Evolutionary conservation across 495 filamentous ascomycete species (phyloP).

Genomic region (Penicillium mononematosum): DNA sequence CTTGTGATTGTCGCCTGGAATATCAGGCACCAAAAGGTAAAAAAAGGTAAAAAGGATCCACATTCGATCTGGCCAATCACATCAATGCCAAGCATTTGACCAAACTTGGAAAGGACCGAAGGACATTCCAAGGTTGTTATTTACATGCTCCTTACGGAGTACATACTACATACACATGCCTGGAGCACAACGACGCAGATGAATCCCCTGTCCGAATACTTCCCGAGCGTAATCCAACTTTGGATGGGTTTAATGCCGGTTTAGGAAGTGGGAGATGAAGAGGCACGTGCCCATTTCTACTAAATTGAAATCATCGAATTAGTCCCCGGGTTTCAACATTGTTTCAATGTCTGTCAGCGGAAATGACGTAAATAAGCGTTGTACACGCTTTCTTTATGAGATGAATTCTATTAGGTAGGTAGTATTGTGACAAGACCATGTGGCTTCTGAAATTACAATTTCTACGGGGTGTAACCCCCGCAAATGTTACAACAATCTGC

Average conservation of each 20-base stretch:
- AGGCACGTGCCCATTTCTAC: not conserved
- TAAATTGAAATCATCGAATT: not conserved
- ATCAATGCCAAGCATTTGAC: no score
- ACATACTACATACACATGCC: no score
- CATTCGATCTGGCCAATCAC: no score
- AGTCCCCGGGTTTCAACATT: no score
- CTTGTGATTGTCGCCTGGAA: not conserved
- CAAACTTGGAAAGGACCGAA: no score
- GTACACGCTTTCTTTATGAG: not conserved
- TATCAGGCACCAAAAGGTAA: not conserved
- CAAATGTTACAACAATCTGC: not conserved
- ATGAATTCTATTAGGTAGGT: not conserved
- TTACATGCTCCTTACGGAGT: no score
- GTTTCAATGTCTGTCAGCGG: not conserved
- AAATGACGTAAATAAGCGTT: not conserved
- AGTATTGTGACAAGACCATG: not conserved
- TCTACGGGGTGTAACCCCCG: no score
- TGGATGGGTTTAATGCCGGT: not conserved
- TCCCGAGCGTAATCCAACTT: not conserved
- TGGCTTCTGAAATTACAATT: not conserved
- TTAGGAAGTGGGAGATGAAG: not conserved
- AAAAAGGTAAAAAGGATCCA: no score
- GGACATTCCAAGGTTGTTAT: no score
- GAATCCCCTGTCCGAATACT: no score
- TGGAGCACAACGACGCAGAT: no score